Evolutionary conservation across 352 stramenopile genomes (phyloP), one percentile per base, ranked within the genome.

Genomic region (Phytophthora kernoviae): DNA sequence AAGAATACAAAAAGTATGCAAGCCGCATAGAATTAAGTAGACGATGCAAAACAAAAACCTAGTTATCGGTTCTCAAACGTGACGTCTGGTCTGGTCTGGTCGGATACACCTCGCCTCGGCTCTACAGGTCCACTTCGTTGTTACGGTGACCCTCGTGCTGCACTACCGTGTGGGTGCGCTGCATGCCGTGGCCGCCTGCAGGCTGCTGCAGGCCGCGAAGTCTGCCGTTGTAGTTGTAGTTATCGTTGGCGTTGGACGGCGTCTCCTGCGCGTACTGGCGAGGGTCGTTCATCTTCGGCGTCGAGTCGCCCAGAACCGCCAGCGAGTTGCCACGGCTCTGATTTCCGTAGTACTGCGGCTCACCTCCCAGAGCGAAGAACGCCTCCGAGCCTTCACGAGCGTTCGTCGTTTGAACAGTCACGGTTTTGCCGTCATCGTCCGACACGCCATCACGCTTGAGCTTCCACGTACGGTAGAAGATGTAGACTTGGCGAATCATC

Each of bases 401-500:
- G 62, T 78, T 86, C 9, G 71, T 71, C 2, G 71, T 86, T 40
- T 71, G 64, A n/a, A 86, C 59, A 1, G 58, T 68, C 12, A 61
- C 68, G 5, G 68, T 65, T 51, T 98, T 79, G 81, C 95, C 58
- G 32, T 97, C 39, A 4, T 70, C 54, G 0, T 59, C 41, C 1
- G 50, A 48, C 1, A 22, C 41, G 22, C 74, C 71, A 54, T 87
- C 68, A 18, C 71, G 72, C 62, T 87, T 65, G 59, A 95, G 76
- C 68, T 93, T 91, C 82, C 83, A 95, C 53, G 82, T 93, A 41
- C 78, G 75, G 72, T 93, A 95, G 65, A 93, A 93, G 48, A 93
- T 93, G 70, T 93, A 95, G 22, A 91, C 56, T 54, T 93, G 84
- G 39, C 87, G 87, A 36, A 93, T 81, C 75, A 93, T 87, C 18